Evolutionary conservation across 331 rosid genomes (phyloP).

Genomic region (Pyrus hybrid): DNA sequence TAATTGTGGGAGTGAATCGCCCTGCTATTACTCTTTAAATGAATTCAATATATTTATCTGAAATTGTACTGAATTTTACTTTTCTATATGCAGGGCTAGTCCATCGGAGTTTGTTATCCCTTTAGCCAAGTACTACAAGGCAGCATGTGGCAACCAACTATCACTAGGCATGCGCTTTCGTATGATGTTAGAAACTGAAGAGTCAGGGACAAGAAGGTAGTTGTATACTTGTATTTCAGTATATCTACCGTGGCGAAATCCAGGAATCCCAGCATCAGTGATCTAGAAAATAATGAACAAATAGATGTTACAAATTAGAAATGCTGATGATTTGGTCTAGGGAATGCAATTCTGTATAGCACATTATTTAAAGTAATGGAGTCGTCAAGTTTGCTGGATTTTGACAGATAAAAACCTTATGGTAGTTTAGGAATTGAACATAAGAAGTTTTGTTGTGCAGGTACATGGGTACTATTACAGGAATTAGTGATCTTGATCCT

Average conservation of each 20-base stretch:
- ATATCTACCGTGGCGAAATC: not conserved
- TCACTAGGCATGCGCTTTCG: slow-evolving; percentile 95
- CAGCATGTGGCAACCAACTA: slow-evolving; percentile 71
- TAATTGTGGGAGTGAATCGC: not conserved
- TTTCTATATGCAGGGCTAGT: slow-evolving; percentile 66
- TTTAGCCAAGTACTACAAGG: slow-evolving; percentile 86
- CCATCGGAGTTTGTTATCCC: slow-evolving; percentile 98
- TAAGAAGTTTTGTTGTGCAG: slow-evolving; percentile 34
- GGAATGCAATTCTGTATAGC: not conserved
- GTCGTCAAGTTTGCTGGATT: not conserved
- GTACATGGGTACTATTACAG: slow-evolving; percentile 96
- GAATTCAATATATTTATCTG: not conserved
- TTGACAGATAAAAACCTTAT: not conserved
- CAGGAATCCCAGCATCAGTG: not conserved
- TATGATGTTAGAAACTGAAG: slow-evolving; percentile 98
- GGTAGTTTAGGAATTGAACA: not conserved
- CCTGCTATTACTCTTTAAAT: not conserved
- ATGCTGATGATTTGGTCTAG: not conserved
- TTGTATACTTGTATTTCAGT: slow-evolving; percentile 24
- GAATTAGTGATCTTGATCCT: slow-evolving; percentile 84
- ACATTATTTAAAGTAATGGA: too few species aligned
- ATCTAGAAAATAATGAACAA: not conserved
- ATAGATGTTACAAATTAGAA: not conserved
- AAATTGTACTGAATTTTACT: not conserved
- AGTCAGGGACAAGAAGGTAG: slow-evolving; percentile 96